A percentile compares a stretch with the other conserved stretches of the same genome.
Evolutionary conservation across 2,329 filamentous ascomycete species (phyloP).

Genomic region (Pseudocercospora fuligena): DNA sequence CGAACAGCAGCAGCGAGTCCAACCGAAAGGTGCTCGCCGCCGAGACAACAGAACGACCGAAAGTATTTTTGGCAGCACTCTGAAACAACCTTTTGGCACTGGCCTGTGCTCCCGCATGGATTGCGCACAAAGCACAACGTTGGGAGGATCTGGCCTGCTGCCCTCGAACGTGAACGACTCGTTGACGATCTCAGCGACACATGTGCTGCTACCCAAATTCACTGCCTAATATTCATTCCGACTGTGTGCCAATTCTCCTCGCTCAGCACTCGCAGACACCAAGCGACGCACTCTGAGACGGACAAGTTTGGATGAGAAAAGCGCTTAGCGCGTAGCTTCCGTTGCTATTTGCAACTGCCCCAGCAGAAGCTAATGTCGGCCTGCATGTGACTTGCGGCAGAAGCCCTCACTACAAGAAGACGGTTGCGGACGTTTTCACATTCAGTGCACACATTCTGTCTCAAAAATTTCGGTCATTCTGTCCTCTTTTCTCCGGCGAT

Average conservation of each 20-base stretch:
- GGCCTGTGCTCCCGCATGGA: neutral
- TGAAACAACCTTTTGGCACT: neutral
- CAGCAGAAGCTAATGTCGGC: too few relatives aligned
- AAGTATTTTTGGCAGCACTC: neutral
- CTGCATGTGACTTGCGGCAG: neutral
- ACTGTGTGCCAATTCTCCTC: neutral
- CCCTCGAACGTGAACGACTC: neutral
- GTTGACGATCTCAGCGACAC: neutral
- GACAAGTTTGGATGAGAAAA: neutral
- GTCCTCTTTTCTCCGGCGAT: neutral
- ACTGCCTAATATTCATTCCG: neutral
- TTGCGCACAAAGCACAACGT: neutral
- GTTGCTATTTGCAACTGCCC: slow-evolving; percentile 4
- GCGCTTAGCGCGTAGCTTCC: neutral
- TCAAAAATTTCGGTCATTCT: neutral
- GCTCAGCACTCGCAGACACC: neutral
- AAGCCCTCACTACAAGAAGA: neutral
- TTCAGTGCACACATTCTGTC: neutral
- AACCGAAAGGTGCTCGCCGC: neutral
- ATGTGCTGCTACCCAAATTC: neutral
- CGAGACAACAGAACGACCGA: slow-evolving; percentile 4
- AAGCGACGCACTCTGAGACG: neutral
- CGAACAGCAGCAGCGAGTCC: neutral
- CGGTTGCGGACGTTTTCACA: neutral
- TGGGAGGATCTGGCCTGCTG: too few relatives aligned